Conservation (phyloP, 148 eudicot species). For the Drosera capensis region DNA sequence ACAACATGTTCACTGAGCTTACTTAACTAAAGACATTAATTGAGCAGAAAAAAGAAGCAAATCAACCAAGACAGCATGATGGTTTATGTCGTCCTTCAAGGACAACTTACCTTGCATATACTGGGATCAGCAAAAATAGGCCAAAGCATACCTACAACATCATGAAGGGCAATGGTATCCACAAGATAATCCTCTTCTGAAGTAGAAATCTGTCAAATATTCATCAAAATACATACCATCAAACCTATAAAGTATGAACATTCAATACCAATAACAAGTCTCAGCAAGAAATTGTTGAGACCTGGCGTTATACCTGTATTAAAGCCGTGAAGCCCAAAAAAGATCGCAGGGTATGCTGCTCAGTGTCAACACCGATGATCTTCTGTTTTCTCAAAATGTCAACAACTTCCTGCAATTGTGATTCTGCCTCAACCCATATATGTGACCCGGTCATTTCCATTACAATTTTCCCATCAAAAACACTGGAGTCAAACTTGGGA, state of each 20-base stretch:
- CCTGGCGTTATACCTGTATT: slow-evolving; percentile 81
- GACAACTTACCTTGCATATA: slow-evolving; percentile 59
- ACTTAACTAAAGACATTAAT: not conserved
- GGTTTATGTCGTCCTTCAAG: not conserved
- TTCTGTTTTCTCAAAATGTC: slow-evolving; percentile 49
- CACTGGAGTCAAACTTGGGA: slow-evolving; percentile 17
- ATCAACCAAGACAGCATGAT: not conserved
- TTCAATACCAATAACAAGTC: slow-evolving; percentile 2
- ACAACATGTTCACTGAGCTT: slow-evolving; percentile 55
- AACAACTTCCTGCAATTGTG: slow-evolving; percentile 44
- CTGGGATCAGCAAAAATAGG: slow-evolving; percentile 70
- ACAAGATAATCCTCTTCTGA: slow-evolving; percentile 62
- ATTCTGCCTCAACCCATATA: slow-evolving; percentile 70
- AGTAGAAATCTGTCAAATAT: slow-evolving; percentile 58
- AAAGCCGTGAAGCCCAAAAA: slow-evolving; percentile 86
- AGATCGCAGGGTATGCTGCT: slow-evolving; percentile 84
- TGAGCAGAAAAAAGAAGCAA: not conserved
- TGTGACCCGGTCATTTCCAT: slow-evolving; percentile 26
- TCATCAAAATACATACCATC: slow-evolving; percentile 23
- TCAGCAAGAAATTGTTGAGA: too few relatives aligned
- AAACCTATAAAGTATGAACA: too few relatives aligned
- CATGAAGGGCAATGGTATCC: slow-evolving; percentile 82
- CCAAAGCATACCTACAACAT: slow-evolving; percentile 49
- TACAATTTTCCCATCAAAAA: slow-evolving; percentile 20
- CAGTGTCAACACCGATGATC: slow-evolving; percentile 82